Percentiles rank a stretch among this genome's conserved stretches.
phyloP scores from a whole-genome alignment of 192 early-diverging fungal genomes.

The Coemansia sp. region DNA sequence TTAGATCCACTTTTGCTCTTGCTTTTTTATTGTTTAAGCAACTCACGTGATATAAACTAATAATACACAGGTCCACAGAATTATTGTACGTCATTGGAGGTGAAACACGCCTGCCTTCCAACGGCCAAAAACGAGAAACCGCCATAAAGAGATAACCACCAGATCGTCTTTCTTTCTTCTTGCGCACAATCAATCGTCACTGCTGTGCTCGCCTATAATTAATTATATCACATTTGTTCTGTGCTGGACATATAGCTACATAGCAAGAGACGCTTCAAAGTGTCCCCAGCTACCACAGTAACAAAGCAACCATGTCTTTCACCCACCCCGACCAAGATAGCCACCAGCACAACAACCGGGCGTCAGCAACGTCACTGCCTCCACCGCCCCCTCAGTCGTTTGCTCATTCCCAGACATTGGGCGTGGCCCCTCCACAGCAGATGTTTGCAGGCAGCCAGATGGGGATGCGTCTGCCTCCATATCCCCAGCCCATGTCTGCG shows the following conservation, averaged over 20 bases:
- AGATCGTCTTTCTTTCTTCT: neutral
- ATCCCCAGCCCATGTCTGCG: neutral
- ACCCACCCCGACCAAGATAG: neutral
- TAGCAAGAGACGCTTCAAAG: too few species aligned
- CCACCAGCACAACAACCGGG: neutral
- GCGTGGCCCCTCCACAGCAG: constrained; percentile 10
- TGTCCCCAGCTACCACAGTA: neutral
- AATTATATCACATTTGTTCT: too few species aligned
- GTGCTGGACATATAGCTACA: too few species aligned
- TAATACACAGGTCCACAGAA: constrained; percentile 1
- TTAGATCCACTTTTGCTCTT: constrained; percentile 21
- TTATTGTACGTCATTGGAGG: too few species aligned
- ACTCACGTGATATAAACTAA: neutral
- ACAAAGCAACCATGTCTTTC: neutral
- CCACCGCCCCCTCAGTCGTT: neutral
- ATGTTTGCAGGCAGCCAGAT: constrained; percentile 11
- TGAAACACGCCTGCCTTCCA: too few species aligned
- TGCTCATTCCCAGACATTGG: neutral
- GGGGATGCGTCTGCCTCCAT: constrained; percentile 12
- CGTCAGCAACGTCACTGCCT: neutral
- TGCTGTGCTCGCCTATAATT: too few species aligned
- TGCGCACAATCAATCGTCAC: too few species aligned
- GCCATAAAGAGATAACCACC: neutral
- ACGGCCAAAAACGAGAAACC: neutral
- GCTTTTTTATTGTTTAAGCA: neutral